Conservation (phyloP, 2,329 filamentous ascomycete species). For the Penicillium sp. region DNA sequence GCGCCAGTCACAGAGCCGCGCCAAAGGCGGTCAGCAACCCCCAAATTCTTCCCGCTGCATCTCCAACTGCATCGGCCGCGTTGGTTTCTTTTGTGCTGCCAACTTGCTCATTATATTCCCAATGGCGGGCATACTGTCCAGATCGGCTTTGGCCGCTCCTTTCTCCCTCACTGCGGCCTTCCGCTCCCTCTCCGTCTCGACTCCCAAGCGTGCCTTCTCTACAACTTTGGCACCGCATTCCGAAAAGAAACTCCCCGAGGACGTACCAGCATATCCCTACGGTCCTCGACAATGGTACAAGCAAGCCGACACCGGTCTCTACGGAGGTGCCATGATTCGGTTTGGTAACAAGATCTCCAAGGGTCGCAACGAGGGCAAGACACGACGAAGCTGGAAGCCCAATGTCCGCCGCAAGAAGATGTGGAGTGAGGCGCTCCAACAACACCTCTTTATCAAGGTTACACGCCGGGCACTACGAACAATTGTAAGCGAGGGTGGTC, state of each 20-base stretch:
- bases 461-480: conserved; percentile 52
- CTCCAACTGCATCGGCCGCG: conserved; percentile 12
- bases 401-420: conserved; percentile 54
- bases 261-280: conserved; percentile 53
- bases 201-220: conserved; percentile 45
- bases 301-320: conserved; percentile 53
- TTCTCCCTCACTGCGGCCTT: conserved; percentile 45
- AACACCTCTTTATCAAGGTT: conserved; percentile 51
- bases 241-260: conserved; percentile 38
- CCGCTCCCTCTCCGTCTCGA: conserved; percentile 43
- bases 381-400: conserved; percentile 53
- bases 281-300: conserved; percentile 49
- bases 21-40: conserved; percentile 42
- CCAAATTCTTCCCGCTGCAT: conserved; percentile 37
- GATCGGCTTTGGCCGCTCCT: conserved; percentile 37
- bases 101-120: conserved; percentile 19
- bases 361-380: conserved; percentile 54
- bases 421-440: conserved; percentile 48
- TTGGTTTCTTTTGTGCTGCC: conserved; percentile 21
- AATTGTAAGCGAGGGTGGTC: conserved; percentile 81
- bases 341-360: conserved; percentile 57
- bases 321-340: conserved; percentile 50
- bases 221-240: conserved; percentile 40
- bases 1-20: conserved; percentile 34
- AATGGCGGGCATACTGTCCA: conserved; percentile 39